These are phyloP conservation scores for Entomortierella beljakovae DNA, from an alignment of 192 early-diverging fungal genomes.

Conservation along the genomic window DNA sequence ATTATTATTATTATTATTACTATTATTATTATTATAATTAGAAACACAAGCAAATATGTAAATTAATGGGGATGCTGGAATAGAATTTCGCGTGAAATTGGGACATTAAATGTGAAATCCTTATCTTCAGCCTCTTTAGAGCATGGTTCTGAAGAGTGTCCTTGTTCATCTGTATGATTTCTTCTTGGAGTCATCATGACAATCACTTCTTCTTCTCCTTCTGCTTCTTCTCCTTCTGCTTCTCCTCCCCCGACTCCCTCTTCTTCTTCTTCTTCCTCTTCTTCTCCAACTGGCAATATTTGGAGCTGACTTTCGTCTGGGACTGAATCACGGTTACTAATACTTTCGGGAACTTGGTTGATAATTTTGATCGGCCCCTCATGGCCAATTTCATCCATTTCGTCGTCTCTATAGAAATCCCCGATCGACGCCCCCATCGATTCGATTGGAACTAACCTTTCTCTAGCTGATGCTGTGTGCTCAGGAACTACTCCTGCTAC, in stretches of 20 bases:
- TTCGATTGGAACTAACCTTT: background rate
- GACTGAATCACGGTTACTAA: background rate
- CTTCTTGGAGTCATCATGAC: conserved; percentile 7
- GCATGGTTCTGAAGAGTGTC: background rate
- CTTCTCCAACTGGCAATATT: conserved; percentile 2
- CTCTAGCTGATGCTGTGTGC: background rate
- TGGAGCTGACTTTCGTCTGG: conserved; percentile 13
- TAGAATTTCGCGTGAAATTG: too few relatives aligned
- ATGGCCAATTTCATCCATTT: background rate
- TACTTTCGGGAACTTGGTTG: background rate
- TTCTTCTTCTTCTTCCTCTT: too few relatives aligned
- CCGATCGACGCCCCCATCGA: background rate
- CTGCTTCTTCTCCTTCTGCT: too few relatives aligned
- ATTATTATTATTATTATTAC: too few relatives aligned
- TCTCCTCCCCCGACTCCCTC: too few relatives aligned
- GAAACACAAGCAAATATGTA: too few relatives aligned
- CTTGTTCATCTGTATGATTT: background rate
- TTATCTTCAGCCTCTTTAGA: too few relatives aligned
- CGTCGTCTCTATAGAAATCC: background rate
- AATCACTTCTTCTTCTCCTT: too few relatives aligned
- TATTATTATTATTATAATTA: too few relatives aligned
- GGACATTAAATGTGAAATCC: too few relatives aligned
- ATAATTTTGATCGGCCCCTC: conserved; percentile 25
- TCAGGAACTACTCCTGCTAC: conserved; percentile 10
- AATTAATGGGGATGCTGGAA: too few relatives aligned